Conservation (phyloP, 139 green algal genomes). For the Marvania coccoides region DNA sequence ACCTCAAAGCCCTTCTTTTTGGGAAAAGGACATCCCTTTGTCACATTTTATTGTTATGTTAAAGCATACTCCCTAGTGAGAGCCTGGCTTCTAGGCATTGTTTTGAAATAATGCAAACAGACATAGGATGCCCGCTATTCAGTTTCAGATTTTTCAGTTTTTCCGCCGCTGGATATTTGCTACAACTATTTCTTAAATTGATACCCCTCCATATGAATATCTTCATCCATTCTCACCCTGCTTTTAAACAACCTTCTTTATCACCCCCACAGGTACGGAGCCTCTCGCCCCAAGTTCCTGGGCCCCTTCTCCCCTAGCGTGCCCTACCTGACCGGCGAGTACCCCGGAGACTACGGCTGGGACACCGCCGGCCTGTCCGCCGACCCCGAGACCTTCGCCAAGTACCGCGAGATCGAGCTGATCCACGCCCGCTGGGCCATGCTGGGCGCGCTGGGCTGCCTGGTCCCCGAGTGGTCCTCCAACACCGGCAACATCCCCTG, state of each 20-base stretch:
- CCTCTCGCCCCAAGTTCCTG: conserved; percentile 80
- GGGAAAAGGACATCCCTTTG: too few relatives aligned
- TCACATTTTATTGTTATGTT: too few relatives aligned
- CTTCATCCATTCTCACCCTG: too few relatives aligned
- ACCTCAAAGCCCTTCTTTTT: too few relatives aligned
- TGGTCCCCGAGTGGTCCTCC: conserved; percentile 69
- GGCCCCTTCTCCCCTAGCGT: conserved; percentile 70
- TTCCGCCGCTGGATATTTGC: too few relatives aligned
- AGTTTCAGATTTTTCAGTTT: too few relatives aligned
- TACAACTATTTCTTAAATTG: too few relatives aligned
- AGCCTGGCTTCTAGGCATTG: too few relatives aligned
- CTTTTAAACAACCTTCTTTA: neutral
- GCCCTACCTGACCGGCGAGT: conserved; percentile 44
- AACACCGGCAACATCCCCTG: conserved; percentile 57
- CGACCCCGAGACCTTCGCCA: conserved; percentile 72
- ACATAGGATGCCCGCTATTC: too few relatives aligned
- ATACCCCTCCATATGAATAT: too few relatives aligned
- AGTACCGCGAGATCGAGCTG: conserved; percentile 75
- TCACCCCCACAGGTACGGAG: conserved; percentile 51
- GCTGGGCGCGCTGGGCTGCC: conserved; percentile 85
- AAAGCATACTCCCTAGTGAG: too few relatives aligned
- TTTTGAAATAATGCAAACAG: too few relatives aligned
- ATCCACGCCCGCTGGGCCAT: conserved; percentile 90
- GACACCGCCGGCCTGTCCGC: conserved; percentile 80
- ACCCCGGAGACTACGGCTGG: conserved; percentile 60